A percentile compares a stretch with the other conserved stretches of the same genome.
phyloP scores from a whole-genome alignment of 495 filamentous ascomycete species.

The Lasiosphaeria miniovina region DNA sequence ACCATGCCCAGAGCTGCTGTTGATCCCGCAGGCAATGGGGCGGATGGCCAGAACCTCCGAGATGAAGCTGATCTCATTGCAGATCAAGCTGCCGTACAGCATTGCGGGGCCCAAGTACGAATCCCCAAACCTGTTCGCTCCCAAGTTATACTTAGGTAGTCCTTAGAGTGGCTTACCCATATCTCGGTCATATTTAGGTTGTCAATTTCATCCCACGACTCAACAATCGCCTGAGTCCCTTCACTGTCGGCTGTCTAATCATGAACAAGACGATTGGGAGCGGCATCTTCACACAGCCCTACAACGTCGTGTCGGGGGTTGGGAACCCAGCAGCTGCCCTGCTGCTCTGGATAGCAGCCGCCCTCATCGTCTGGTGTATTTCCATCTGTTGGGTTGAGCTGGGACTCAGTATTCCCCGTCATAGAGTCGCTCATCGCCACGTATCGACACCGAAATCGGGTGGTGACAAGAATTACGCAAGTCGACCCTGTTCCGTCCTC shows the following conservation, averaged over 20 bases:
- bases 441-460: constrained; percentile 3
- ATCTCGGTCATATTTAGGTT: too few species aligned
- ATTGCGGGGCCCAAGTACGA: too few species aligned
- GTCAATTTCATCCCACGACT: too few species aligned
- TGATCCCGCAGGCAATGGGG: too few species aligned
- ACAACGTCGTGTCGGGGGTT: background rate
- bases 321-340: constrained; percentile 5
- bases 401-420: constrained; percentile 5
- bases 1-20: too few species aligned
- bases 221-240: background rate
- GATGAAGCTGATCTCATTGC: too few species aligned
- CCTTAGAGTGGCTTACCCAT: too few species aligned
- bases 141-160: too few species aligned
- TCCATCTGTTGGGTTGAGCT: constrained; percentile 12
- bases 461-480: constrained; percentile 12
- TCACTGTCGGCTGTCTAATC: constrained; percentile 6
- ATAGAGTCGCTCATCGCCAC: background rate
- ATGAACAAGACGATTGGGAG: constrained; percentile 13
- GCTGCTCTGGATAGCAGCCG: constrained; percentile 9
- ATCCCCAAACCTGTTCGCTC: too few species aligned
- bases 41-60: too few species aligned
- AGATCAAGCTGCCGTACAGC: too few species aligned
- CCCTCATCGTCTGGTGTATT: constrained; percentile 6
- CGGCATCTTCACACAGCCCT: constrained; percentile 12
- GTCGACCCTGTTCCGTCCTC: too few species aligned